A percentile compares a stretch with the other conserved stretches of the same genome.
Conservation (phyloP, 225 moss, liverwort and hornwort species). For the Polytrichum formosum region DNA sequence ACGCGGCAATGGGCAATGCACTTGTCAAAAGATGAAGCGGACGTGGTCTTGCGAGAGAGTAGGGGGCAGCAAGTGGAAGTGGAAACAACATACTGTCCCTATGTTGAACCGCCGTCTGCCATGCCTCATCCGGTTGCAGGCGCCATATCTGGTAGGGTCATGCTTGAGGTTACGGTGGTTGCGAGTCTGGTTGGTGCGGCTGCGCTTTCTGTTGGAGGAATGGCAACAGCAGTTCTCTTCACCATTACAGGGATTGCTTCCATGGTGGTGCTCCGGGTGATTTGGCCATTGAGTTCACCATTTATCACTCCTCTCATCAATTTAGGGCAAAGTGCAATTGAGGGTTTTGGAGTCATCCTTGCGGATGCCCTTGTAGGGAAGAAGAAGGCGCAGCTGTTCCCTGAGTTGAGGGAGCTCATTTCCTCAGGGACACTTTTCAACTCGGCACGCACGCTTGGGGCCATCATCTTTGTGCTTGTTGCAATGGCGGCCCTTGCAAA, state of each 20-base stretch:
- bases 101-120: slow-evolving; percentile 59
- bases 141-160: slow-evolving; percentile 79
- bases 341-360: slow-evolving; percentile 40
- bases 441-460: slow-evolving; percentile 72
- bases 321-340: slow-evolving; percentile 25
- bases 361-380: slow-evolving; percentile 45
- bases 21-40: slow-evolving; percentile 67
- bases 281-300: slow-evolving; percentile 69
- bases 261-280: slow-evolving; percentile 54
- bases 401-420: slow-evolving; percentile 50
- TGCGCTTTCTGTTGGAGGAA: slow-evolving; percentile 55
- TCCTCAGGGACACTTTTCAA: slow-evolving; percentile 68
- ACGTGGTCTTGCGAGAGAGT: slow-evolving; percentile 55
- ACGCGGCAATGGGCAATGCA: slow-evolving; percentile 84
- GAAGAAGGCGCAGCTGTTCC: slow-evolving; percentile 34
- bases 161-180: slow-evolving; percentile 78
- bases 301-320: slow-evolving; percentile 58
- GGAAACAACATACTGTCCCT: slow-evolving; percentile 75
- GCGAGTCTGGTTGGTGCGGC: slow-evolving; percentile 72
- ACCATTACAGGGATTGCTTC: slow-evolving; percentile 46
- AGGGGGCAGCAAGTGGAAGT: slow-evolving; percentile 76
- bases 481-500: slow-evolving; percentile 98
- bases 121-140: slow-evolving; percentile 77
- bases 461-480: slow-evolving; percentile 82
- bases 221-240: slow-evolving; percentile 58